A percentile compares a stretch with the other conserved stretches of the same genome.
Conservation (phyloP, 2,329 filamentous ascomycete species). For the Chrysosporium keratinophilum region DNA sequence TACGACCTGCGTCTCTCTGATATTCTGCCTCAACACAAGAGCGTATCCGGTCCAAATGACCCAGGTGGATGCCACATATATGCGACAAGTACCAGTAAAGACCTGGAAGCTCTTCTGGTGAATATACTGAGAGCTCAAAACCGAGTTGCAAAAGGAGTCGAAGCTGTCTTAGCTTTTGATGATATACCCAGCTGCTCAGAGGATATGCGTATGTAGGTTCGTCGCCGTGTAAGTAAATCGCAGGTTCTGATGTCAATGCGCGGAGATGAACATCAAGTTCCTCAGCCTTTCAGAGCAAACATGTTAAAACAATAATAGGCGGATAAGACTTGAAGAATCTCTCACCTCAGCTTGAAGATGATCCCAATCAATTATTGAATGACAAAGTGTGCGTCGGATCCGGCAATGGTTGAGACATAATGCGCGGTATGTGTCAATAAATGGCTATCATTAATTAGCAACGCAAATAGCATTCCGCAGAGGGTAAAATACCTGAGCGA, state of each 20-base stretch:
- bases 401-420: constrained; percentile 85
- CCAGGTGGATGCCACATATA: constrained; percentile 55
- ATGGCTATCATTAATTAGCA: constrained; percentile 44
- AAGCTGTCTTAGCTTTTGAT: constrained; percentile 82
- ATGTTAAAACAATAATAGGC: neutral
- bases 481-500: constrained; percentile 33
- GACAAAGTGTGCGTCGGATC: constrained; percentile 77
- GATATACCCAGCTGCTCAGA: constrained; percentile 77
- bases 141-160: constrained; percentile 81
- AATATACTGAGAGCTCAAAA: constrained; percentile 87
- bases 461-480: neutral
- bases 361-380: constrained; percentile 75
- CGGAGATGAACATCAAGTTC: constrained; percentile 62
- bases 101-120: constrained; percentile 67
- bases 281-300: constrained; percentile 42
- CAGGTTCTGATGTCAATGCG: constrained; percentile 49
- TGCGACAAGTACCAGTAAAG: constrained; percentile 90
- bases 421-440: constrained; percentile 71
- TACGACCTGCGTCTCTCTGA: constrained; percentile 21
- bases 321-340: neutral
- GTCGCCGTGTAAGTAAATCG: constrained; percentile 44
- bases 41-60: constrained; percentile 64
- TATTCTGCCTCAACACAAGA: constrained; percentile 45
- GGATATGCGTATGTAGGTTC: constrained; percentile 57
- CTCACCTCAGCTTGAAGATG: constrained; percentile 64